These are phyloP conservation scores for Boletus sensibilis DNA, from an alignment of 768 basidiomycete species.

Conservation along the genomic window DNA sequence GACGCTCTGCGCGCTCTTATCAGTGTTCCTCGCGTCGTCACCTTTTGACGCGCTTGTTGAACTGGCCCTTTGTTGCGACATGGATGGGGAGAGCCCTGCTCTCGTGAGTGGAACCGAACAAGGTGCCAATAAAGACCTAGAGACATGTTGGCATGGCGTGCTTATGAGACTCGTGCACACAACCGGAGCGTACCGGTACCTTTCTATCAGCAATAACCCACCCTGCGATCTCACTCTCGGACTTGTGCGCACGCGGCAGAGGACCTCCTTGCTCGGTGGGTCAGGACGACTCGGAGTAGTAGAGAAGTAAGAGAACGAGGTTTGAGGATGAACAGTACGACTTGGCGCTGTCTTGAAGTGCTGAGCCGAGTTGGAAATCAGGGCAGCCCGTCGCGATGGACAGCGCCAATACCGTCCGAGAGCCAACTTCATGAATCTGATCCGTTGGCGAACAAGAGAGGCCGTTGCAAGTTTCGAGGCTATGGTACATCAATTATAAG, in stretches of 20 bases:
- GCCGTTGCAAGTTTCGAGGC: neutral
- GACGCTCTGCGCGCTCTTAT: neutral
- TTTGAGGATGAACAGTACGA: neutral
- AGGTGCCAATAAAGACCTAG: constrained; percentile 12
- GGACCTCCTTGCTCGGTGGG: neutral
- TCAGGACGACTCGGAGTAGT: neutral
- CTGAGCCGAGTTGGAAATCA: constrained; percentile 14
- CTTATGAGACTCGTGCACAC: neutral
- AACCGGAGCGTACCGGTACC: constrained; percentile 12
- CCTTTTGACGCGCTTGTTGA: constrained; percentile 21
- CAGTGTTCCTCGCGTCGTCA: constrained; percentile 29
- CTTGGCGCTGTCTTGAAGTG: constrained; percentile 1
- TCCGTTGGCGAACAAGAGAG: neutral
- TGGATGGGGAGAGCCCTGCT: constrained; percentile 5
- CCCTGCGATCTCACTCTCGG: neutral
- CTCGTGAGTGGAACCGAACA: neutral
- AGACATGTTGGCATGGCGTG: constrained; percentile 11
- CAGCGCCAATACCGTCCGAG: constrained; percentile 13
- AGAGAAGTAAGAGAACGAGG: neutral
- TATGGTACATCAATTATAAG: constrained; percentile 12
- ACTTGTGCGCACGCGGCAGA: neutral
- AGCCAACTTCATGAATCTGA: constrained; percentile 17
- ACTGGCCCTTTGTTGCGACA: constrained; percentile 21
- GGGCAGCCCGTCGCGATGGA: constrained; percentile 10
- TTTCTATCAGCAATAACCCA: constrained; percentile 8